Evolutionary conservation across 2,329 filamentous ascomycete species (phyloP).

Genomic region (Colletotrichum abscissum): DNA sequence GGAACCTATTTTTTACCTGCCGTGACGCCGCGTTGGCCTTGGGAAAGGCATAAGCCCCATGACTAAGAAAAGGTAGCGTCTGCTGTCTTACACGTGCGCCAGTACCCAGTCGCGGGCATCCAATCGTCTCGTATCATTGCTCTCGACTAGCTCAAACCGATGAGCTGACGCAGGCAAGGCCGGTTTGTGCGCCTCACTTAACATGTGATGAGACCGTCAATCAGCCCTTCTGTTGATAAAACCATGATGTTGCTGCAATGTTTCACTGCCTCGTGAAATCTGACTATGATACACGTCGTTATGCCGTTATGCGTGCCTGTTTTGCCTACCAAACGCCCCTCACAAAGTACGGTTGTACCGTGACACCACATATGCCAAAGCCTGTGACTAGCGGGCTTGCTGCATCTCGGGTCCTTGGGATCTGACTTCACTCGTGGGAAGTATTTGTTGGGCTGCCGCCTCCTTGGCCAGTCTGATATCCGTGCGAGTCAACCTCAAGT

Average conservation of each 20-base stretch:
- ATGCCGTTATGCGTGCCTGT: constrained; percentile 23
- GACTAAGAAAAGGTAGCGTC: constrained; percentile 24
- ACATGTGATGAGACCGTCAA: constrained; percentile 30
- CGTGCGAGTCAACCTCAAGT: constrained; percentile 74
- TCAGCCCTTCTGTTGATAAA: neutral
- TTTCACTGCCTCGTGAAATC: constrained; percentile 19
- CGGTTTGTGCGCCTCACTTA: constrained; percentile 1
- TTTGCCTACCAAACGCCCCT: constrained; percentile 15
- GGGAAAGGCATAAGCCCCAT: neutral
- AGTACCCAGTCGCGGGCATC: constrained; percentile 14
- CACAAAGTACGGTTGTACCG: neutral
- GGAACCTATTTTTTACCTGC: constrained; percentile 13
- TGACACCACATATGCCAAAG: neutral
- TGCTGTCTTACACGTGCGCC: constrained; percentile 20
- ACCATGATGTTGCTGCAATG: neutral
- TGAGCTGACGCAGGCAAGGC: neutral
- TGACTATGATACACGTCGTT: constrained; percentile 23
- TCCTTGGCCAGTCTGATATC: constrained; percentile 82
- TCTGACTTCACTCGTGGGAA: constrained; percentile 25
- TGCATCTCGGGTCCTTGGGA: constrained; percentile 43
- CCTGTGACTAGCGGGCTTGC: constrained; percentile 36
- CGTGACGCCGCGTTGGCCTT: neutral
- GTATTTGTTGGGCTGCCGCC: constrained; percentile 54
- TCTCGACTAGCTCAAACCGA: constrained; percentile 7
- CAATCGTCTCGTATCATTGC: constrained; percentile 28